Evolutionary conservation across 257 asterid species (phyloP), one percentile per base, ranked within the genome.

Genomic region (Rauvolfia tetraphylla): DNA sequence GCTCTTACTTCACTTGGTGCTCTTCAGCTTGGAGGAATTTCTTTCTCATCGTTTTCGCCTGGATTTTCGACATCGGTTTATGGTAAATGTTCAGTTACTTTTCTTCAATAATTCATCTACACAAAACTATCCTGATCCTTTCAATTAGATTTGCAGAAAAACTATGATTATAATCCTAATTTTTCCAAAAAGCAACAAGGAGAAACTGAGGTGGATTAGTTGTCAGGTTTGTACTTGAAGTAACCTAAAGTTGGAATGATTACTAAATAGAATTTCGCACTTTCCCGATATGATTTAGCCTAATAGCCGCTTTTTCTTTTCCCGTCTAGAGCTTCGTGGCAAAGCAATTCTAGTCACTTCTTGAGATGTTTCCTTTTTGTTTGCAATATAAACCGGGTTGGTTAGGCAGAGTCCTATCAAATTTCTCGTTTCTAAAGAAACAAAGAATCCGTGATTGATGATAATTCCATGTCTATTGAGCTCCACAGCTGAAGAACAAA

Each of bases 1-100:
- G 84, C 88, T 66, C 85, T 91, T 44, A 88, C 96, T 65, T 87
- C 92, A 13, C 84, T 86, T 75, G 93, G 88, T 71, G 84, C 88
- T 57, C 79, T 88, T 75, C 82, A 88, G 59, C 73, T 83, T 63
- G 87, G 80, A 62, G 72, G 59, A 36, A 72, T 80, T 83, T 83
- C 91, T 0, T 77, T 84, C 77, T 85, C 87, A 29, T 78, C 87
- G 0, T 86, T 88, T 71, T 81, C 89, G 0, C 29, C 81, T 25
- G 89, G 78, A 68, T 44, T 83, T 79, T 48, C 77, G 1, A 33
- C 72, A 14, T 41, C 74, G 13, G 73, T 76, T 58, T 79, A 82
- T n/a, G 79, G 72, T 25, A 22, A 76, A 73, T 48, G 81, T 85
- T 4, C 9, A 11, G 2, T 74, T 46, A 46, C 51, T 46, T 46